phyloP scores from a whole-genome alignment of 2,329 filamentous ascomycete genomes.

The Claviceps sp. region DNA sequence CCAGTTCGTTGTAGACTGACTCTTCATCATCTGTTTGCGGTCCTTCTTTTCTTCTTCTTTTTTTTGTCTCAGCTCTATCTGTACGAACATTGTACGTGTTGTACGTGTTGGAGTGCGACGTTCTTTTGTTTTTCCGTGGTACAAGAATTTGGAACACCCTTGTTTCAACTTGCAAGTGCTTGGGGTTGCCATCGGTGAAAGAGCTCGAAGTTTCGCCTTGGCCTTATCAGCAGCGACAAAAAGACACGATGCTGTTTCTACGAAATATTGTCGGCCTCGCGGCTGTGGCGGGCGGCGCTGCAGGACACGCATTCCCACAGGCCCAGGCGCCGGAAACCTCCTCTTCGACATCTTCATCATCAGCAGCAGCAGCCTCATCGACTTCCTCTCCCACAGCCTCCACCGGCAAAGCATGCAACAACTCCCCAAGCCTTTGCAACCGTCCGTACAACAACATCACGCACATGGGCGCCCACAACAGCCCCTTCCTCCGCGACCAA shows the following conservation, averaged over 20 bases:
- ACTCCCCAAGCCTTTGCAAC: constrained; percentile 60
- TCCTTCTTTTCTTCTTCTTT: too few relatives aligned
- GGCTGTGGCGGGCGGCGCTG: constrained; percentile 10
- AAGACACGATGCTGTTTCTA: constrained; percentile 13
- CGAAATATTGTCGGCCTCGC: constrained; percentile 9
- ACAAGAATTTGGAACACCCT: too few relatives aligned
- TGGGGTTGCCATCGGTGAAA: too few relatives aligned
- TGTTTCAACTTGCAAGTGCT: too few relatives aligned
- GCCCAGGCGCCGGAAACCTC: background rate
- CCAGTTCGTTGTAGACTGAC: too few relatives aligned
- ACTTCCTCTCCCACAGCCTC: constrained; percentile 5
- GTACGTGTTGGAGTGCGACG: too few relatives aligned
- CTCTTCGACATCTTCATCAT: background rate
- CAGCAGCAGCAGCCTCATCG: constrained; percentile 8
- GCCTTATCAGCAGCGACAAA: background rate
- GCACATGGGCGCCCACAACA: constrained; percentile 65
- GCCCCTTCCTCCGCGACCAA: constrained; percentile 54
- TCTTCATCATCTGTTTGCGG: too few relatives aligned
- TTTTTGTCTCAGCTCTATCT: too few relatives aligned
- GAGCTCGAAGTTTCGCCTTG: background rate
- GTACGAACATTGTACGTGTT: too few relatives aligned
- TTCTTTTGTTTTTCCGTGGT: too few relatives aligned
- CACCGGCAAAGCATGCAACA: constrained; percentile 52
- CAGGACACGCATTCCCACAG: constrained; percentile 15
- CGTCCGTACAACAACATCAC: constrained; percentile 64